Evolutionary conservation across 768 basidiomycete species (phyloP).

Genomic region (Mycena rebaudengoi): DNA sequence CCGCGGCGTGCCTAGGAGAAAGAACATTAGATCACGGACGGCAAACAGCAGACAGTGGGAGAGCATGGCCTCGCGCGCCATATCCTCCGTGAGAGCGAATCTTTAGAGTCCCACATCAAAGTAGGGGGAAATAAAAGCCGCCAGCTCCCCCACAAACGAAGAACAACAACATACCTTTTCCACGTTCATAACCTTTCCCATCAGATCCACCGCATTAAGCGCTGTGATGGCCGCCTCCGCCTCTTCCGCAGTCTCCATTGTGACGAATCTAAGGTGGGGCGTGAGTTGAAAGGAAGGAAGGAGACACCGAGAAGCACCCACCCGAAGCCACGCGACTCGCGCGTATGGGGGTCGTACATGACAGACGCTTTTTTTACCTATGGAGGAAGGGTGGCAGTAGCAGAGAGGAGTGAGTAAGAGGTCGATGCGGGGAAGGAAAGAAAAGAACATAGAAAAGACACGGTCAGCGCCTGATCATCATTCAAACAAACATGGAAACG

Average conservation of each 20-base stretch:
- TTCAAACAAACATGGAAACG: no score
- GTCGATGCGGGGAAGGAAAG: conserved; percentile 27
- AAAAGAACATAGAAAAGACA: neutral
- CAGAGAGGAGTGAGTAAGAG: neutral
- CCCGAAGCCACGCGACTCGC: conserved; percentile 75
- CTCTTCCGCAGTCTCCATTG: conserved; percentile 82
- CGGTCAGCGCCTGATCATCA: neutral
- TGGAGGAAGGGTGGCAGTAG: neutral
- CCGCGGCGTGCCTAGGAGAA: conserved; percentile 80
- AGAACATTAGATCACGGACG: conserved; percentile 10
- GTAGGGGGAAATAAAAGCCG: neutral
- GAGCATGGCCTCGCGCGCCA: no score
- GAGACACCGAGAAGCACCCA: no score
- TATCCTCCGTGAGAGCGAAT: no score
- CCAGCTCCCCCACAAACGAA: neutral
- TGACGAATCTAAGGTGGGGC: conserved; percentile 86
- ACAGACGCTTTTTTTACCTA: conserved; percentile 80
- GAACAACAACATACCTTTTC: conserved; percentile 68
- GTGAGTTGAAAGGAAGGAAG: no score
- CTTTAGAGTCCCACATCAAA: neutral
- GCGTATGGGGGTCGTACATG: conserved; percentile 77
- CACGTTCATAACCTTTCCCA: conserved; percentile 89
- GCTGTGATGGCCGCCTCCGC: conserved; percentile 91
- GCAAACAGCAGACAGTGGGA: neutral
- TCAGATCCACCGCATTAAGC: conserved; percentile 82